A percentile compares a stretch with the other conserved stretches of the same genome.
Evolutionary conservation across 768 basidiomycete genomes (phyloP).

Genomic region (Kwoniella sp.): DNA sequence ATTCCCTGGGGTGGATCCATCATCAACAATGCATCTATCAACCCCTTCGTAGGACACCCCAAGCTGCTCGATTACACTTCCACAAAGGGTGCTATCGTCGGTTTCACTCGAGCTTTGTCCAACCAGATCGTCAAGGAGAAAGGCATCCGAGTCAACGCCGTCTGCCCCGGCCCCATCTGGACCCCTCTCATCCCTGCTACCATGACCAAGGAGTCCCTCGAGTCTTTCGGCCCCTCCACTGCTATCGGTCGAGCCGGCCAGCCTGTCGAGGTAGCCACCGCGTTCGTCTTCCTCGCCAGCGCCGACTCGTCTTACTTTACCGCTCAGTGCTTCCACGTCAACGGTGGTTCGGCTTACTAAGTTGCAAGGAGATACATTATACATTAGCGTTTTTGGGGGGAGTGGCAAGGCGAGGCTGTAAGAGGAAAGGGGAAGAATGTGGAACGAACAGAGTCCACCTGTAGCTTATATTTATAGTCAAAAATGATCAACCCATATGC

Average conservation of each 20-base stretch:
- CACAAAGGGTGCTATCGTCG: constrained; percentile 63
- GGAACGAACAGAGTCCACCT: neutral
- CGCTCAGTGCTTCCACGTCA: constrained; percentile 54
- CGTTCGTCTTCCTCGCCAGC: constrained; percentile 61
- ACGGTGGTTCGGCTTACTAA: constrained; percentile 52
- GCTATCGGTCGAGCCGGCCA: constrained; percentile 62
- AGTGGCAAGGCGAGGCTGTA: no score
- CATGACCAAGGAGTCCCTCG: constrained; percentile 53
- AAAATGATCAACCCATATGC: neutral
- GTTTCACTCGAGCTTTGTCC: constrained; percentile 60
- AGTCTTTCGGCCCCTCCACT: constrained; percentile 51
- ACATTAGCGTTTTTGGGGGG: no score
- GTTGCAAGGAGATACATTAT: no score
- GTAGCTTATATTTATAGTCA: constrained; percentile 1
- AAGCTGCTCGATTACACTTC: constrained; percentile 63
- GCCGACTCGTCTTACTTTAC: constrained; percentile 61
- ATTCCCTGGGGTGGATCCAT: constrained; percentile 59
- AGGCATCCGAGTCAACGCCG: constrained; percentile 60
- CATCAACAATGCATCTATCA: constrained; percentile 58
- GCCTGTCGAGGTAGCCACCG: constrained; percentile 62
- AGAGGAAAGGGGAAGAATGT: no score
- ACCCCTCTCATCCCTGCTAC: constrained; percentile 60
- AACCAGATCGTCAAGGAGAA: constrained; percentile 63
- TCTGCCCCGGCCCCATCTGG: constrained; percentile 55
- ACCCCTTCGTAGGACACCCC: constrained; percentile 59